Base-by-base conservation (phyloP, 345 rosid species). In the Boechera divaricarpa region DNA sequence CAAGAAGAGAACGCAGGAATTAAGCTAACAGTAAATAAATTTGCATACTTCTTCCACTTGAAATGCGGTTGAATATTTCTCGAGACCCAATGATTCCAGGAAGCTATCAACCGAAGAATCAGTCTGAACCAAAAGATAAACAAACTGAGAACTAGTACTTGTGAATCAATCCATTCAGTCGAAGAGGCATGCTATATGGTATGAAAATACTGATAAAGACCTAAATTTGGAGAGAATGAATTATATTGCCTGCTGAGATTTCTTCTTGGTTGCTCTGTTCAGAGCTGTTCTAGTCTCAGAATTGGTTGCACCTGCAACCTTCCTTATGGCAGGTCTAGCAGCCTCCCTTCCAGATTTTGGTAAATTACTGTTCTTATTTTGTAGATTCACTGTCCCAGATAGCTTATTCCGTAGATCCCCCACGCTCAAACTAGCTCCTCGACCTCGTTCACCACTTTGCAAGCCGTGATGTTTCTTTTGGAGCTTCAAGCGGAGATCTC, bases 11-110 rank as follows among this genome's bases (percentile, higher is more conserved):
- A 16, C 4, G 0, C 45, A 39, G 1, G 18, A 26, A 56, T 15
- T 6, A 55, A 74, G 33, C 51, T 21, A 28, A 51, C 26, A 49
- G 39, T 53, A 31, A 57, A 59, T 38, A 66, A 74, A 51, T 80
- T 81, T 33, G 70, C 83, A 47, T 84, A 94, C 98, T 79, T 94
- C 98, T 84, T 94, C 98, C 32, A 88, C 98, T 80, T 90, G 97
- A 81, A 94, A 94, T 24, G 88, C 77, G 63, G 93, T 91, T 0
- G 85, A 79, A 77, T 94, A 94, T 62, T 91, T 94, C 72, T 91
- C 96, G 5, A 91, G 91, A 74, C 90, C 96, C 85, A 94, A 73
- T 4, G 96, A 94, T 73, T 72, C 88, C 72, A 94, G 77, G 78
- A 94, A 94, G 70, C 77, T 75, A 70, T 91, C 96, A 62, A 91